Evolutionary conservation across 805 yeast species (phyloP).

Genomic region (Groenewaldozyma tartarivorans): DNA sequence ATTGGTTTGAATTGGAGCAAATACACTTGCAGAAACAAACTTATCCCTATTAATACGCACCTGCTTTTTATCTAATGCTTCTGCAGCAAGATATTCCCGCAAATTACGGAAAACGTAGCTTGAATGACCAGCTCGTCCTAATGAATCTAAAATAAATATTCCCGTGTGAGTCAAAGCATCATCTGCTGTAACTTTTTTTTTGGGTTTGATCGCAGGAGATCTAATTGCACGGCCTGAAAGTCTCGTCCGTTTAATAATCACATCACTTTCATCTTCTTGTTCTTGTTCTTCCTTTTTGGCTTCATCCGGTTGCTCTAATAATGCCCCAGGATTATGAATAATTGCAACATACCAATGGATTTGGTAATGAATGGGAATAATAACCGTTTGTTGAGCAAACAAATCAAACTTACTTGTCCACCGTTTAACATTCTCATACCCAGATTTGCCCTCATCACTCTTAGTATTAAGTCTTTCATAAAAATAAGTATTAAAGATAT

Average conservation of each 20-base stretch:
- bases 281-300: slow-evolving; percentile 1
- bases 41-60: slow-evolving; percentile 37
- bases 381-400: slow-evolving; percentile 46
- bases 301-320: slow-evolving; percentile 4
- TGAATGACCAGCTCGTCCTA: slow-evolving; percentile 28
- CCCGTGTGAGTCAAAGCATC: slow-evolving; percentile 19
- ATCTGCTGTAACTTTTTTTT: background rate
- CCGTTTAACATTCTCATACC: slow-evolving; percentile 55
- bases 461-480: slow-evolving; percentile 45
- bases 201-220: background rate
- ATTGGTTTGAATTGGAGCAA: slow-evolving; percentile 78
- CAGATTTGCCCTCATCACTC: slow-evolving; percentile 20
- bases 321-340: slow-evolving; percentile 39
- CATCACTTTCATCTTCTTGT: background rate
- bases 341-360: slow-evolving; percentile 86
- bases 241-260: background rate
- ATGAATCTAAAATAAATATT: slow-evolving; percentile 67
- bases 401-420: slow-evolving; percentile 73
- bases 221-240: background rate
- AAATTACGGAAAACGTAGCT: slow-evolving; percentile 33
- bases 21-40: slow-evolving; percentile 40
- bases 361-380: slow-evolving; percentile 74
- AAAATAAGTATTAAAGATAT: slow-evolving; percentile 75
- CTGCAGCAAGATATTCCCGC: slow-evolving; percentile 50
- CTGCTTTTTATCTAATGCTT: slow-evolving; percentile 56